Conservation (phyloP, 768 basidiomycete genomes). For the Mycena capillaripes region DNA sequence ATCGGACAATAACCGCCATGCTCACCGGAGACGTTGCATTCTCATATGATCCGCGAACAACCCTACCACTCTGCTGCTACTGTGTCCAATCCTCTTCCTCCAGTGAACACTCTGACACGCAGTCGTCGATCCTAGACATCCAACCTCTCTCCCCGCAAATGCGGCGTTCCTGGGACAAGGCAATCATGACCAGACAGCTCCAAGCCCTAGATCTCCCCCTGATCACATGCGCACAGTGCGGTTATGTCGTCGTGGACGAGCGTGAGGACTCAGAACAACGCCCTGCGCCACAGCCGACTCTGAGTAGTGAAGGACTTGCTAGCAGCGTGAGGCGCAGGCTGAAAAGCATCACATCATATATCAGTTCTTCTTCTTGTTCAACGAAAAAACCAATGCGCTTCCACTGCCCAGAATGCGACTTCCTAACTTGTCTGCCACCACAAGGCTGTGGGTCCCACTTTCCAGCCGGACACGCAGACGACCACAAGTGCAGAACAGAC, state of each 20-base stretch:
- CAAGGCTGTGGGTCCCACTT: too few relatives aligned
- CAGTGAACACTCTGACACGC: too few relatives aligned
- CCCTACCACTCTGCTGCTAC: slow-evolving; percentile 27
- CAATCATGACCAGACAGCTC: slow-evolving; percentile 24
- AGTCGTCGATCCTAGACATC: slow-evolving; percentile 28
- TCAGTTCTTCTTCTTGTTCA: too few relatives aligned
- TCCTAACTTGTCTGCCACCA: too few relatives aligned
- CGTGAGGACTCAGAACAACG: slow-evolving; percentile 11
- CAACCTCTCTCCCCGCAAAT: slow-evolving; percentile 15
- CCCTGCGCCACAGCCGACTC: neutral
- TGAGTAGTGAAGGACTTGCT: too few relatives aligned
- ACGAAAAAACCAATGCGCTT: too few relatives aligned
- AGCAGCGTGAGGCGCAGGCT: too few relatives aligned
- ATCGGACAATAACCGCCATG: slow-evolving; percentile 25
- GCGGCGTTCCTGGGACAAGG: slow-evolving; percentile 25
- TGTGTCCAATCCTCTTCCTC: slow-evolving; percentile 12
- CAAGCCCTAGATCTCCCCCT: slow-evolving; percentile 21
- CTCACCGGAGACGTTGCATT: slow-evolving; percentile 28
- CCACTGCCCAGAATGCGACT: too few relatives aligned
- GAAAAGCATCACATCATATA: too few relatives aligned
- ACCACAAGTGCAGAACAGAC: too few relatives aligned
- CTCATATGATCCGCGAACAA: slow-evolving; percentile 26
- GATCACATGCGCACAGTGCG: slow-evolving; percentile 25
- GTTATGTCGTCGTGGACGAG: slow-evolving; percentile 27
- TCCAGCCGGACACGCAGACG: too few relatives aligned